These are phyloP conservation scores for Cyanidiococcus yangmingshanensis DNA, from an alignment of 23 red algal genomes.

Conservation along the genomic window DNA sequence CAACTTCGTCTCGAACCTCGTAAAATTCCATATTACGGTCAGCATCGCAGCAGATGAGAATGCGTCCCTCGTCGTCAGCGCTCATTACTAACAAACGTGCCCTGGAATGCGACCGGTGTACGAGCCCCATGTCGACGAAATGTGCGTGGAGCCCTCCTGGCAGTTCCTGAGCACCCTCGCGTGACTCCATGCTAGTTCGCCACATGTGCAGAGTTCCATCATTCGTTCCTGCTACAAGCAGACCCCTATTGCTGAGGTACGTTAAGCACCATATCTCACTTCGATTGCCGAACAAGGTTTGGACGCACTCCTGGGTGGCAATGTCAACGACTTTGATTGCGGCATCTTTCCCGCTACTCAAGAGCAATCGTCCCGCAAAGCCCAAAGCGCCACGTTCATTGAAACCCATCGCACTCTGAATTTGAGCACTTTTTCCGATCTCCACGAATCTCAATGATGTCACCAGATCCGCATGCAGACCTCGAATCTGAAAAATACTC, in stretches of 20 bases:
- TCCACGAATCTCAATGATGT: not conserved
- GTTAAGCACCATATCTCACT: slow-evolving; percentile 45
- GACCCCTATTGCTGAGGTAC: slow-evolving; percentile 16
- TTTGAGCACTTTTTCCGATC: not conserved
- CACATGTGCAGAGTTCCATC: slow-evolving; percentile 39
- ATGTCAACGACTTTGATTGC: slow-evolving; percentile 45
- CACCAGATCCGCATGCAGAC: not conserved
- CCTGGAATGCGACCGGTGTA: not conserved
- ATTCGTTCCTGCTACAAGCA: slow-evolving; percentile 44
- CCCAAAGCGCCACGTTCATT: not conserved
- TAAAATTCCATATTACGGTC: slow-evolving; percentile 7
- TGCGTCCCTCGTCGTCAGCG: not conserved
- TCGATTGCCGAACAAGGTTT: slow-evolving; percentile 64
- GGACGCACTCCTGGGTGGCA: slow-evolving; percentile 50
- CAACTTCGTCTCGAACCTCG: not conserved
- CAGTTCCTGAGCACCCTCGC: not conserved
- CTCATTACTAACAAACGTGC: not conserved
- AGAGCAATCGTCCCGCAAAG: slow-evolving; percentile 12
- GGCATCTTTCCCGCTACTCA: slow-evolving; percentile 58
- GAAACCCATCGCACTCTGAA: not conserved
- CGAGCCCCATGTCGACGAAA: not conserved
- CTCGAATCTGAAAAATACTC: not conserved
- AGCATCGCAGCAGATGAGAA: not conserved
- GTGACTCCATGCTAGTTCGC: not conserved
- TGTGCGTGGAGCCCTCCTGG: not conserved